A percentile compares a stretch with the other conserved stretches of the same genome.
These are phyloP conservation scores for Kockiozyma suomiensis DNA, from an alignment of 805 yeast genomes.

Conservation along the genomic window DNA sequence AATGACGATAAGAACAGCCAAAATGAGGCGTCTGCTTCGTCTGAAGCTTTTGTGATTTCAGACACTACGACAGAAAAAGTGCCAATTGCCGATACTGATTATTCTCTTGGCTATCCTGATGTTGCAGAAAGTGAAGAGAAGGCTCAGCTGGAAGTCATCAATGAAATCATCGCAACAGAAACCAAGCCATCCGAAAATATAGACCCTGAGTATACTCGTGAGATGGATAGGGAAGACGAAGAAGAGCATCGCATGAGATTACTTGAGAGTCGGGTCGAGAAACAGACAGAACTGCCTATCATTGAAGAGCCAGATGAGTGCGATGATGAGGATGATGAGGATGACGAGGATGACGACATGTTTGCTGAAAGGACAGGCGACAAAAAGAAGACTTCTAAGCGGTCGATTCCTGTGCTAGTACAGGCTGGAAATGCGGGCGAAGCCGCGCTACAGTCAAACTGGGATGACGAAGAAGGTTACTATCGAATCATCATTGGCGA, in stretches of 20 bases:
- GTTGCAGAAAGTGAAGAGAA: neutral
- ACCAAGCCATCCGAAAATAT: neutral
- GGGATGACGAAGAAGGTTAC: constrained; percentile 45
- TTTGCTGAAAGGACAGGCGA: constrained; percentile 27
- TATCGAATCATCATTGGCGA: constrained; percentile 42
- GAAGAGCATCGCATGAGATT: neutral
- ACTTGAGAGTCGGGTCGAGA: neutral
- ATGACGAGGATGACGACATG: constrained; percentile 38
- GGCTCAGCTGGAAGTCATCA: neutral
- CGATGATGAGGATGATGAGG: constrained; percentile 29
- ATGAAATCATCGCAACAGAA: neutral
- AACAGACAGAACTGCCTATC: neutral
- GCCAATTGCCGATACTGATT: neutral
- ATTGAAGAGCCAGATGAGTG: constrained; percentile 14
- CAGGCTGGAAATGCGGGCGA: constrained; percentile 19
- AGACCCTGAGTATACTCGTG: neutral
- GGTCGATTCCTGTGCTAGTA: constrained; percentile 13
- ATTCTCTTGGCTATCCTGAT: neutral
- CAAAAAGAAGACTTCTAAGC: constrained; percentile 5
- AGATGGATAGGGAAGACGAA: neutral
- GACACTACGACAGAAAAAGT: neutral
- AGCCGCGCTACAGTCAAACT: constrained; percentile 38
- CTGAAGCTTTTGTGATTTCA: neutral
- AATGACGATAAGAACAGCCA: no score
- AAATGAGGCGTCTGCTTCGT: neutral